Conservation (phyloP, 2,329 filamentous ascomycete genomes). For the Ophiostoma novo-ulmi region DNA sequence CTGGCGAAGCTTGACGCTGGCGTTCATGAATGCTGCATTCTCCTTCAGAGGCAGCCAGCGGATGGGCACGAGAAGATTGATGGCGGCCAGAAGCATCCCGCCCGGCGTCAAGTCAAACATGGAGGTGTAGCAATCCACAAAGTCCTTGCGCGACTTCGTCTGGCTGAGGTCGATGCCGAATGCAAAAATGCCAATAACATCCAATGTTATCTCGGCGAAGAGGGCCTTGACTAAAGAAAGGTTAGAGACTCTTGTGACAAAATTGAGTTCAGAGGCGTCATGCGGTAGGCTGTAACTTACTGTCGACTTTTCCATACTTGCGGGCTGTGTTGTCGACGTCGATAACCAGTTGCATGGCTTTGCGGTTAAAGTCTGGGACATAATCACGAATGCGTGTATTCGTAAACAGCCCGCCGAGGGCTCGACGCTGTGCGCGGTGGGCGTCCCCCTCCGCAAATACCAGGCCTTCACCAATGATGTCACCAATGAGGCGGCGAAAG, state of each 20-base stretch:
- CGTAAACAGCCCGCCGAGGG: slow-evolving; percentile 36
- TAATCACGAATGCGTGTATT: slow-evolving; percentile 37
- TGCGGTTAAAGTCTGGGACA: slow-evolving; percentile 36
- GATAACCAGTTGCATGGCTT: slow-evolving; percentile 33
- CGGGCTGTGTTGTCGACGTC: background rate
- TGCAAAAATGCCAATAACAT: slow-evolving; percentile 35
- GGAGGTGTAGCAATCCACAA: slow-evolving; percentile 33
- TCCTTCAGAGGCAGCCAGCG: slow-evolving; percentile 37
- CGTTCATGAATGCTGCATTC: slow-evolving; percentile 38
- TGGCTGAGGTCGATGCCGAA: slow-evolving; percentile 36
- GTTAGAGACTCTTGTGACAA: background rate
- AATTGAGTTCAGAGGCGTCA: background rate
- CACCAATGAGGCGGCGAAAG: slow-evolving; percentile 34
- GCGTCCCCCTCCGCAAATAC: slow-evolving; percentile 37
- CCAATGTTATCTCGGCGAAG: slow-evolving; percentile 35
- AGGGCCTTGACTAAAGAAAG: slow-evolving; percentile 28
- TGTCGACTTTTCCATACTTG: background rate
- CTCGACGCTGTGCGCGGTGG: slow-evolving; percentile 35
- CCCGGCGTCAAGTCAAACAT: slow-evolving; percentile 32
- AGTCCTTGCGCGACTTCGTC: slow-evolving; percentile 29
- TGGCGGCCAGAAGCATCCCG: slow-evolving; percentile 19
- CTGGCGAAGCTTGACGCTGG: slow-evolving; percentile 34
- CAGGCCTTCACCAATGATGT: slow-evolving; percentile 37
- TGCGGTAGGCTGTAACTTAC: background rate
- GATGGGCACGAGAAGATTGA: slow-evolving; percentile 24